Evolutionary conservation across 176 grass and related monocot species (phyloP).

Genomic region (Musa beccarii): DNA sequence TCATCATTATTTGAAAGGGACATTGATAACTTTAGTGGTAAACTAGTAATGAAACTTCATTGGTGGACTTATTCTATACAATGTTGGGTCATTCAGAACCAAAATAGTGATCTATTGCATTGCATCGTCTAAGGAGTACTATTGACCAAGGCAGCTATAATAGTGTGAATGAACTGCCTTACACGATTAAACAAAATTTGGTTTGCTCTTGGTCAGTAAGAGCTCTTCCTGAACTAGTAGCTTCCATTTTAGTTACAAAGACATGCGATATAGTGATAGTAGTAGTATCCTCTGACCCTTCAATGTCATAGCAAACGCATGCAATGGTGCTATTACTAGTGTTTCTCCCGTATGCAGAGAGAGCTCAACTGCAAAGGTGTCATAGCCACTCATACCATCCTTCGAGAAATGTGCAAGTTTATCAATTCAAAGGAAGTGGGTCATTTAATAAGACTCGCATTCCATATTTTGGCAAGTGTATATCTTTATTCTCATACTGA

Average conservation of each 20-base stretch:
- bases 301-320: conserved; percentile 57
- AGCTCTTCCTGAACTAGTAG: conserved; percentile 12
- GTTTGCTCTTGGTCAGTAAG: conserved; percentile 26
- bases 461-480: conserved; percentile 67
- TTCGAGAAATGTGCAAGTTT: conserved; percentile 42
- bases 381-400: conserved; percentile 43
- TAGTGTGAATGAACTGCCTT: conserved; percentile 14
- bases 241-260: conserved; percentile 47
- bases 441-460: conserved; percentile 62
- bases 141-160: conserved; percentile 32
- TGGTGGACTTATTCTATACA: conserved; percentile 57
- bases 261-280: conserved; percentile 62
- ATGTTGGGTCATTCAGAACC: conserved; percentile 90
- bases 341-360: conserved; percentile 60
- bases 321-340: conserved; percentile 60
- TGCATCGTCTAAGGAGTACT: conserved; percentile 69
- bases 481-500: conserved; percentile 80
- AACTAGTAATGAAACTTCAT: conserved; percentile 17
- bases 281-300: conserved; percentile 59
- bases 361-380: conserved; percentile 47
- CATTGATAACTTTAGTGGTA: conserved; percentile 30
- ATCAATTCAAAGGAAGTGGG: conserved; percentile 49
- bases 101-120: conserved; percentile 61
- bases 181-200: conserved; percentile 29
- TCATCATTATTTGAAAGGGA: conserved; percentile 37